Conservation (phyloP, 345 rosid species). For the Diplotaxis tenuifolia region DNA sequence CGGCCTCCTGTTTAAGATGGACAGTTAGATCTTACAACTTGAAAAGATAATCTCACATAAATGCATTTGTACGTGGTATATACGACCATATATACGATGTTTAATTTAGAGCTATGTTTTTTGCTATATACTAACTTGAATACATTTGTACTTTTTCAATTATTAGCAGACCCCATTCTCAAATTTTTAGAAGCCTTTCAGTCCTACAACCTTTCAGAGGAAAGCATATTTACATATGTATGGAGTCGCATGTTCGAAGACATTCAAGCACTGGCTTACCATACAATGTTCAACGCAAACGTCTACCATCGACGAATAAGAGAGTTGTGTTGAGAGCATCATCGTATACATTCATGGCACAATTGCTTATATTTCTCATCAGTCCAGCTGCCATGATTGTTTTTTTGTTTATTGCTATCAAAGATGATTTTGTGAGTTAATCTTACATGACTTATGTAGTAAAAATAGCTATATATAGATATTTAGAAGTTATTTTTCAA, state of each 20-base stretch:
- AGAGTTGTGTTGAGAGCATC: neutral
- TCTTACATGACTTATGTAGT: neutral
- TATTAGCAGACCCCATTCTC: neutral
- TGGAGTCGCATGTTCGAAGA: conserved; percentile 16
- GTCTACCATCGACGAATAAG: conserved; percentile 11
- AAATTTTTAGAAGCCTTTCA: neutral
- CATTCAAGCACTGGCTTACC: conserved; percentile 20
- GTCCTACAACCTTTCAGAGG: neutral
- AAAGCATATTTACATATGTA: conserved; percentile 23
- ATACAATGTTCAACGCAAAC: conserved; percentile 20
- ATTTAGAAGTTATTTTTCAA: neutral
- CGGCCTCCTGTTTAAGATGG: too few relatives aligned
- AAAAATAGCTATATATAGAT: conserved; percentile 7
- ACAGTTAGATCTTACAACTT: too few relatives aligned
- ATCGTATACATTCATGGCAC: neutral
- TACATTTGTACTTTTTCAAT: too few relatives aligned
- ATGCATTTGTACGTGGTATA: too few relatives aligned
- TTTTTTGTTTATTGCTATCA: neutral
- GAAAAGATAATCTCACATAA: too few relatives aligned
- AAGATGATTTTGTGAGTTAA: neutral
- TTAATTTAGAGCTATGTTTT: too few relatives aligned
- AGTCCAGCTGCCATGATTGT: neutral
- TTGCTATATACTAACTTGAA: too few relatives aligned
- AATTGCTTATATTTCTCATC: conserved; percentile 5
- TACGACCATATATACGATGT: too few relatives aligned